phyloP scores from a whole-genome alignment of 1,139 yeast species.

The Blastobotrys arbuscula region DNA sequence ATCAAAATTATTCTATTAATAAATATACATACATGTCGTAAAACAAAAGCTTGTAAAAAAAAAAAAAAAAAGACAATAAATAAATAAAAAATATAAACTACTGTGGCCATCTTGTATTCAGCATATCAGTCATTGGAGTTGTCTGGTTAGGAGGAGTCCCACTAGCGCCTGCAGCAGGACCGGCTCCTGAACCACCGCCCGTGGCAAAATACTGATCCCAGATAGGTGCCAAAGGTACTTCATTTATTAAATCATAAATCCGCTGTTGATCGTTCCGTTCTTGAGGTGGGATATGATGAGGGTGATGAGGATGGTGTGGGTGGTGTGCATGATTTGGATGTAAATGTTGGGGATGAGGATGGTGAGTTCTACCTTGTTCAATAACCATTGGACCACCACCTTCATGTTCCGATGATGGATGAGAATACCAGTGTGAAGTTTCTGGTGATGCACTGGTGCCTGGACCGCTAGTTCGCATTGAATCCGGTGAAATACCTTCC shows the following conservation, averaged over 20 bases:
- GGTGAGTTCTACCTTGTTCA: conserved; percentile 4
- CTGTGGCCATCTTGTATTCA: conserved; percentile 6
- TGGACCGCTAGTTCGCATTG: conserved; percentile 15
- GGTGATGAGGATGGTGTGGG: conserved; percentile 8
- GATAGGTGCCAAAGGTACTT: conserved; percentile 61
- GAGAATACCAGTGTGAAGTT: conserved; percentile 11
- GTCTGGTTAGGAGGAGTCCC: neutral
- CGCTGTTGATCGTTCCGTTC: conserved; percentile 43
- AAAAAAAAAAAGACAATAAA: neutral
- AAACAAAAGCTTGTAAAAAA: neutral
- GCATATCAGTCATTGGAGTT: conserved; percentile 8
- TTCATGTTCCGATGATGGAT: conserved; percentile 9
- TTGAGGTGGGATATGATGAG: neutral
- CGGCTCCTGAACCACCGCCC: neutral
- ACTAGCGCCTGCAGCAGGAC: neutral
- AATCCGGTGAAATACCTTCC: conserved; percentile 23
- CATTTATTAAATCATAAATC: conserved; percentile 57
- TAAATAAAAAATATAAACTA: neutral
- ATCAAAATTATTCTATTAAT: neutral
- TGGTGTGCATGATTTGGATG: conserved; percentile 7
- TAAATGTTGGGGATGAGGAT: conserved; percentile 5
- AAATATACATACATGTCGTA: neutral
- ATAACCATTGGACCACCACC: conserved; percentile 12
- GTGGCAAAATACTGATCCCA: conserved; percentile 66
- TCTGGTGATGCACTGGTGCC: conserved; percentile 14